Evolutionary conservation across 2,329 filamentous ascomycete species (phyloP), one percentile per base, ranked within the genome.

Genomic region (Diplodia scrobiculata): DNA sequence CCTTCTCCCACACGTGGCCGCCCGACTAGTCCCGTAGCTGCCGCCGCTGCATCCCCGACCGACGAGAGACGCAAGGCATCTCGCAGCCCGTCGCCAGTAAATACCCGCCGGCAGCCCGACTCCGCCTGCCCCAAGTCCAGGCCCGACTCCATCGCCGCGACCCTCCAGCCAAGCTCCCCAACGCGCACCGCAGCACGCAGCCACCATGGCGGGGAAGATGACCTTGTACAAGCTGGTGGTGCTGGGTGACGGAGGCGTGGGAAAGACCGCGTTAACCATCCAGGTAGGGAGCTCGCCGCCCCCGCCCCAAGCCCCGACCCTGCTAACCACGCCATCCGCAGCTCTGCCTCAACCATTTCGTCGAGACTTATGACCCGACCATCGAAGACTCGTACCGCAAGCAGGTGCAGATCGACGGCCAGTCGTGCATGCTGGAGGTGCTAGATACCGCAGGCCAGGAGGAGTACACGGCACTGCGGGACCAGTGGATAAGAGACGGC

Each of bases 401-500:
- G 75, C 86, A 88, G 77, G 86, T 88, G 66, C 85, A 97, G 75
- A 98, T 98, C 79, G 95, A 98, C 76, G 87, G 89, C 68, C 91
- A 96, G 78, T 92, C 93, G 52, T 97, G 93, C 83, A 97, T 97
- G 93, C 87, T 97, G 74, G 94, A 98, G 79, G 92, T 97, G 55
- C 86, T 97, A 73, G 95, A 99, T 81, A 99, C 95, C 65, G 95
- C 95, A 63, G 95, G 95, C 67, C 95, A 99, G 79, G 95, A 99
- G 81, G 95, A 99, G 81, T 99, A 98, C 80, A 97, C 94, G 69
- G 95, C 95, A 54, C 83, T 98, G 73, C 87, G 95, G 75, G 95
- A 98, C 78, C 95, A 98, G 82, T 98, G 94, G 94, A 98, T 98
- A 78, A 88, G 95, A 72, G 94, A 98, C 76, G 94, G 95, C 71